Conservation (phyloP, 2,329 filamentous ascomycete species). For the Hirsutella rhossiliensis region DNA sequence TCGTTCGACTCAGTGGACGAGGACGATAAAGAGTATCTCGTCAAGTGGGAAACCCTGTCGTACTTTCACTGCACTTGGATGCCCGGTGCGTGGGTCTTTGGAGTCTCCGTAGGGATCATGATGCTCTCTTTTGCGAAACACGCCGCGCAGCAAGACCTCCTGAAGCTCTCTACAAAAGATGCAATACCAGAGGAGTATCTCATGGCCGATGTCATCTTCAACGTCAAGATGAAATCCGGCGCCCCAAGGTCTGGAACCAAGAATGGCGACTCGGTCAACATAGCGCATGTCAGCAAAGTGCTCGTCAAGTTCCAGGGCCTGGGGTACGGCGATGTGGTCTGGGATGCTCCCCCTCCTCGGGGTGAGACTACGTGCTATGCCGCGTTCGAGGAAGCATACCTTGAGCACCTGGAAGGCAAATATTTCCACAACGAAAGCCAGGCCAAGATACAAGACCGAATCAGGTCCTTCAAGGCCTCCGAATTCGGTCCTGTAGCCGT, state of each 20-base stretch:
- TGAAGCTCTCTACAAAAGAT: conserved; percentile 58
- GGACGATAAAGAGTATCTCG: conserved; percentile 78
- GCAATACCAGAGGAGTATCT: conserved; percentile 83
- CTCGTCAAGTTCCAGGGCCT: conserved; percentile 89
- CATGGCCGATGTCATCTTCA: conserved; percentile 78
- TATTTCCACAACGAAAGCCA: conserved; percentile 51
- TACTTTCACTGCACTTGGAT: conserved; percentile 81
- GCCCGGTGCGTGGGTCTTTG: conserved; percentile 80
- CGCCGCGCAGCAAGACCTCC: conserved; percentile 41
- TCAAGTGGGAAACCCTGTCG: conserved; percentile 76
- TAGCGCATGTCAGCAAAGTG: conserved; percentile 60
- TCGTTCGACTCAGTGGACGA: conserved; percentile 33
- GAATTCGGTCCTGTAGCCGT: conserved; percentile 57
- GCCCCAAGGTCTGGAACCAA: conserved; percentile 44
- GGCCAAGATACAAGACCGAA: conserved; percentile 50
- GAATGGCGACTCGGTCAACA: conserved; percentile 57
- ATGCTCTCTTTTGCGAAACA: conserved; percentile 66
- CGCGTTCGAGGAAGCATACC: conserved; percentile 73
- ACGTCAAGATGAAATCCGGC: conserved; percentile 46
- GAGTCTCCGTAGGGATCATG: conserved; percentile 50
- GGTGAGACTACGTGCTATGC: conserved; percentile 56
- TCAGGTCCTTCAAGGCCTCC: conserved; percentile 52
- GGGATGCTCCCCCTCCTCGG: conserved; percentile 67
- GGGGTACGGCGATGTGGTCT: conserved; percentile 80
- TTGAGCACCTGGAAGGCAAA: conserved; percentile 71